A percentile compares a stretch with the other conserved stretches of the same genome.
Conservation (phyloP, 352 stramenopile genomes). For the Pythium aphanidermatum region DNA sequence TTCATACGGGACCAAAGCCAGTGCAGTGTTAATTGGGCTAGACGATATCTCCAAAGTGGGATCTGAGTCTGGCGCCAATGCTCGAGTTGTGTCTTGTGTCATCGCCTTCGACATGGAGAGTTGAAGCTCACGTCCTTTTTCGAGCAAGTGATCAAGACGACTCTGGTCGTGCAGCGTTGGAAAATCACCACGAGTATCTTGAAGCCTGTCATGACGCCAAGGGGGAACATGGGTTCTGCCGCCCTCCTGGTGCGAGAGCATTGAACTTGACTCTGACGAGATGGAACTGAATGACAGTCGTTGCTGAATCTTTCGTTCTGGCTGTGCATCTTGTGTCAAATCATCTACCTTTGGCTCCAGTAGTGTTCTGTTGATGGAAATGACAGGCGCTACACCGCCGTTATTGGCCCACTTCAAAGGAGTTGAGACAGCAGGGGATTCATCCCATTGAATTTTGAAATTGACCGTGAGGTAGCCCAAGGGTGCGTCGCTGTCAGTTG, state of each 20-base stretch:
- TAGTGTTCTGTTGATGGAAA: constrained; percentile 14
- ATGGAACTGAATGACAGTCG: constrained; percentile 23
- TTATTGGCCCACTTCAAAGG: constrained; percentile 17
- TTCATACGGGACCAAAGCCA: constrained; percentile 18
- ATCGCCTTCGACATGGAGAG: constrained; percentile 17
- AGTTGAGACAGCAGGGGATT: not conserved
- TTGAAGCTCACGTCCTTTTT: constrained; percentile 20
- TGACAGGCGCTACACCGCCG: not conserved
- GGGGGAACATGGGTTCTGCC: too few species aligned
- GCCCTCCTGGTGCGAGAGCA: too few species aligned
- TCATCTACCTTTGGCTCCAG: not conserved
- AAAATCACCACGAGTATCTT: not conserved
- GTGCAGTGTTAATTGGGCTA: not conserved
- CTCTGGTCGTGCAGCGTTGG: not conserved
- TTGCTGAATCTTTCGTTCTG: constrained; percentile 9
- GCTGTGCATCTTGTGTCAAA: not conserved
- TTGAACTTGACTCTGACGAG: too few species aligned
- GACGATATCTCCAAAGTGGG: too few species aligned
- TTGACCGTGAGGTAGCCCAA: constrained; percentile 19
- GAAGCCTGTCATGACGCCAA: too few species aligned
- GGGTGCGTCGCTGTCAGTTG: constrained; percentile 1
- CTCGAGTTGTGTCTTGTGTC: too few species aligned
- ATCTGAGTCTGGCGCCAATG: too few species aligned
- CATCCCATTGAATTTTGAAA: constrained; percentile 18
- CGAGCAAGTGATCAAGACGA: constrained; percentile 12